phyloP scores from a whole-genome alignment of 2,329 filamentous ascomycete species.

The Cryphonectria carpinicola region DNA sequence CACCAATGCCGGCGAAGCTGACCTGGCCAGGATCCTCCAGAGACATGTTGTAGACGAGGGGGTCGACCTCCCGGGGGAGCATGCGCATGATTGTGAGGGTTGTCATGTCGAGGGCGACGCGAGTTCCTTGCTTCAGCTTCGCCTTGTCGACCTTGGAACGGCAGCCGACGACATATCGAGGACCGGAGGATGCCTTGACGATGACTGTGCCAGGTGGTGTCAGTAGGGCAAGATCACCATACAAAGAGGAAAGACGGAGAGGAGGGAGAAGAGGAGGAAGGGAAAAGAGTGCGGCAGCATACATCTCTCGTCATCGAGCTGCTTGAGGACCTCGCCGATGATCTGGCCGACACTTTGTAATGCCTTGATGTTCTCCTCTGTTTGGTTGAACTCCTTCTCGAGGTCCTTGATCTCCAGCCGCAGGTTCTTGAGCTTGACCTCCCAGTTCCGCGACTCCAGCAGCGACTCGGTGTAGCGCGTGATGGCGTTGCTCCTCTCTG shows the following conservation, averaged over 20 bases:
- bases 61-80: constrained; percentile 97
- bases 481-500: constrained; percentile 71
- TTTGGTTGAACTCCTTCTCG: constrained; percentile 93
- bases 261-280: background rate
- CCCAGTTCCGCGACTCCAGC: constrained; percentile 97
- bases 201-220: constrained; percentile 67
- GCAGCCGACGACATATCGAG: constrained; percentile 97
- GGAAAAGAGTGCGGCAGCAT: constrained; percentile 44
- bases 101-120: constrained; percentile 98
- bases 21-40: constrained; percentile 96
- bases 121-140: constrained; percentile 97
- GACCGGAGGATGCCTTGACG: constrained; percentile 96
- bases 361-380: constrained; percentile 99
- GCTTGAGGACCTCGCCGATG: constrained; percentile 98
- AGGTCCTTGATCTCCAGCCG: constrained; percentile 95
- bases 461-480: constrained; percentile 79
- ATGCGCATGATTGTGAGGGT: constrained; percentile 99
- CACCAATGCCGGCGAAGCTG: constrained; percentile 96
- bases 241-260: constrained; percentile 1
- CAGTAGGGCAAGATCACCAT: constrained; percentile 30
- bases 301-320: constrained; percentile 99
- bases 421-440: constrained; percentile 93
- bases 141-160: constrained; percentile 96
- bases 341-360: constrained; percentile 99
- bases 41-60: constrained; percentile 99